Base-by-base conservation (phyloP, 345 rosid species). In the Euphorbia lathyris region DNA sequence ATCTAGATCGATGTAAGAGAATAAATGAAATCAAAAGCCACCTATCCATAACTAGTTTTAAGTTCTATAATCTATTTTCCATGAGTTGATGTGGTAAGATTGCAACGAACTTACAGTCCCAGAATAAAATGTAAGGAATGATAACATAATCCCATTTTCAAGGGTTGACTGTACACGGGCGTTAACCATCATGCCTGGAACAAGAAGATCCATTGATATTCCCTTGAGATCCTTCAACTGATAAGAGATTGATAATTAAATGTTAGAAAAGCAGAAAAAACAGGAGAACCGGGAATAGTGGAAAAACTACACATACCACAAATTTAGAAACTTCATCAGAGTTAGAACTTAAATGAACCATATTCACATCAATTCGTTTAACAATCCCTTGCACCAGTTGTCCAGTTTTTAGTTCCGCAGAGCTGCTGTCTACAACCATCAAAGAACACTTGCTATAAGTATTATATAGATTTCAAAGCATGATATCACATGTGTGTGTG, bases 171-270 rank as follows among this genome's bases (percentile, higher is more conserved):
- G 86, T 58, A 95, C 96, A 27, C 87, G 87, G 59, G 96, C 88
- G 78, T 82, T 90, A 73, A 95, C 88, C 97, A 95, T 80, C 97
- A 90, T 88, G 77, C 99, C 99, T 58, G 99, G 99, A 70, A 81
- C 69, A 60, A 95, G 97, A 82, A 88, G 92, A 82, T 95, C 99
- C 77, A 95, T 86, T 58, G 97, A 92, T 73, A 95, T 83, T 63
- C 99, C 97, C 79, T 79, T 90, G 68, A 88, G 80, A 77, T 87
- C 97, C 83, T 88, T 92, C 78, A 93, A 83, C 99, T 95, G 86
- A 71, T 42, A 78, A 56, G 76, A 66, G 65, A 22, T 25, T 36
- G 64, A 75, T 61, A 64, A 42, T 4, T 17, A 65, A 27, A 72
- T 40, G 51, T 66, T 60, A 68, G 50, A 68, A 56, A 32, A 48